Conservation (phyloP, 164 flowering plant genomes). For the Magnolia changhungtana region DNA sequence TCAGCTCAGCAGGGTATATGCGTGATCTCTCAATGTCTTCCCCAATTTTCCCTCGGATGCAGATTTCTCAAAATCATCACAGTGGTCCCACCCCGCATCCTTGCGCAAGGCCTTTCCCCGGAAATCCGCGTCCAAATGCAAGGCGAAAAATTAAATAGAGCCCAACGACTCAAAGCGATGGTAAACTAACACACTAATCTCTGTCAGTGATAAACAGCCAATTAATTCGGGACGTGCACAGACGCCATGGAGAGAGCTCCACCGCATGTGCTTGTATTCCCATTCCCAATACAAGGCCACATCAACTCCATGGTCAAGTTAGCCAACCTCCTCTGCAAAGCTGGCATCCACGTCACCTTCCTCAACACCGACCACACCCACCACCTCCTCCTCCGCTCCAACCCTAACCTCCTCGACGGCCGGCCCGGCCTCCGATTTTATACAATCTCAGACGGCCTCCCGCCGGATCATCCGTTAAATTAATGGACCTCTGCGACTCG, state of each 20-base stretch:
- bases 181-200: too few species aligned
- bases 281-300: constrained; percentile 45
- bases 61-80: too few species aligned
- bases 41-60: too few species aligned
- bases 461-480: constrained; percentile 12
- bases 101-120: too few species aligned
- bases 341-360: constrained; percentile 41
- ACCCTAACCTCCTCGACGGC: constrained; percentile 3
- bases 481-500: constrained; percentile 16
- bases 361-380: constrained; percentile 43
- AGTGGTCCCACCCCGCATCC: too few species aligned
- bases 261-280: constrained; percentile 45
- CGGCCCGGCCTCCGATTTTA: constrained; percentile 21
- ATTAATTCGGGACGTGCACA: too few species aligned
- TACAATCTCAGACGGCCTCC: constrained; percentile 36
- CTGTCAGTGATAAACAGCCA: too few species aligned
- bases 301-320: constrained; percentile 46
- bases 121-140: too few species aligned
- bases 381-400: constrained; percentile 23
- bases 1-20: too few species aligned
- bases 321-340: constrained; percentile 41
- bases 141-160: too few species aligned
- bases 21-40: too few species aligned
- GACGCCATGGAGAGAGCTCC: constrained; percentile 10
- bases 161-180: too few species aligned